Evolutionary conservation across 2,329 filamentous ascomycete species (phyloP), one percentile per base, ranked within the genome.

Genomic region (Penicillium sp.): DNA sequence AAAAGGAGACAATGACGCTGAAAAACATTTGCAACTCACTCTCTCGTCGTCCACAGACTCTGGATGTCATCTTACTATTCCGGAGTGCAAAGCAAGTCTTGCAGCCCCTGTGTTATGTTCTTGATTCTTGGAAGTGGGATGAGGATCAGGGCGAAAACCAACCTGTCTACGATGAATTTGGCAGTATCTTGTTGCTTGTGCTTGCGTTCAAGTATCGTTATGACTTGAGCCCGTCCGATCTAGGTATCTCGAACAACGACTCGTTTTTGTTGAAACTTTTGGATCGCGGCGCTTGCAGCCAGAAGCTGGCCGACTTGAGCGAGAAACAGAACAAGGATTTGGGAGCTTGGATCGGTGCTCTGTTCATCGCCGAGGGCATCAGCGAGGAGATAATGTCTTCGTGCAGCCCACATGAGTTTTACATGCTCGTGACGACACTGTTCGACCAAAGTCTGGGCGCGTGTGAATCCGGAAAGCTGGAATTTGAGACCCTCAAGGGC

Each of bases 121-220:
- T 88, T 13, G 83, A 87, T 60, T 77, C 81, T n/a, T 88, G 84
- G 85, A 78, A 78, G 40, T 85, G 84, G 70, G 84, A 87, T 50
- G 83, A 84, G 58, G 84, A 87, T 51, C 83, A 87, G 69, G 81
- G 79, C 43, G 84, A 88, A 61, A 83, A 83, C 49, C 84, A 86
- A 61, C 84, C 84, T 0, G 78, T 86, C 3, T 88, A 87, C 58
- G 84, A 88, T 59, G 85, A 88, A 59, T 88, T 87, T 55, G 83
- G 83, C 2, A 81, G 83, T 13, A 79, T 87, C 21, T 71, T 88
- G 11, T 74, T 87, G 2, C 73, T 87, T 38, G 75, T 85, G 4
- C 72, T 85, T 39, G 79, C 81, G 0, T 80, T 83, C 53, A 78
- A 82, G 29, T 77, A 84, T 62, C 83, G 84, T 42, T 85, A 85